Evolutionary conservation across 257 asterid genomes (phyloP), one percentile per base, ranked within the genome.

Genomic region (Solanum chilense): DNA sequence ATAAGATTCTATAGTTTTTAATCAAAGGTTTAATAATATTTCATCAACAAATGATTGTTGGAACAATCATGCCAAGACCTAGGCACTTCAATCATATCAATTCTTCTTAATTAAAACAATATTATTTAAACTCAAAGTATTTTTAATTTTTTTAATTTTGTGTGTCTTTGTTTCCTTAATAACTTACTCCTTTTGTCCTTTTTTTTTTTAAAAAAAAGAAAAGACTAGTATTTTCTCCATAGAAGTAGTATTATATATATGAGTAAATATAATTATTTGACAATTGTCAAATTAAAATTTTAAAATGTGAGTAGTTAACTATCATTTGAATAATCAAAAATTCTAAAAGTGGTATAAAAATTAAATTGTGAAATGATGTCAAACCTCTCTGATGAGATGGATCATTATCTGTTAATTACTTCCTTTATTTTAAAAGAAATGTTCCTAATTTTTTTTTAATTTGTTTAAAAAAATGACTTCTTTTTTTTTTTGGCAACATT

Each of bases 1-100:
- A 87, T 81, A 62, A 44, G 75, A 75, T 78, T 60, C 81, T 44
- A 73, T 37, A 62, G 82, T 29, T 86, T 18, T 56, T 56, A 44
- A 78, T 78, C 66, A 62, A 49, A 9, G 44, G n/a, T 64, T 86
- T 49, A 60, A n/a, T 35, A 45, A 62, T 77, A 35, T 71, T 64
- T 90, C 82, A 81, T 86, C 82, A 44, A 71, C 85, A 80, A 82
- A 87, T 87, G 90, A 87, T 90, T 90, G 58, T 64, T 42, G 78
- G 89, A 82, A 74, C 86, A 86, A 90, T 86, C 87, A 64, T 86
- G 13, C 60, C 71, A 83, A 80, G 68, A 76, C 78, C 47, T 62
- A 82, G 82, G 88, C 52, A 70, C 60, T 89, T 60, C 77, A 44
- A 87, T 89, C 90, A 87, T 87, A 39, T 82, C 85, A 71, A 82